These are phyloP conservation scores for Hansenula sp. DNA, from an alignment of 1,139 yeast genomes.

Conservation along the genomic window DNA sequence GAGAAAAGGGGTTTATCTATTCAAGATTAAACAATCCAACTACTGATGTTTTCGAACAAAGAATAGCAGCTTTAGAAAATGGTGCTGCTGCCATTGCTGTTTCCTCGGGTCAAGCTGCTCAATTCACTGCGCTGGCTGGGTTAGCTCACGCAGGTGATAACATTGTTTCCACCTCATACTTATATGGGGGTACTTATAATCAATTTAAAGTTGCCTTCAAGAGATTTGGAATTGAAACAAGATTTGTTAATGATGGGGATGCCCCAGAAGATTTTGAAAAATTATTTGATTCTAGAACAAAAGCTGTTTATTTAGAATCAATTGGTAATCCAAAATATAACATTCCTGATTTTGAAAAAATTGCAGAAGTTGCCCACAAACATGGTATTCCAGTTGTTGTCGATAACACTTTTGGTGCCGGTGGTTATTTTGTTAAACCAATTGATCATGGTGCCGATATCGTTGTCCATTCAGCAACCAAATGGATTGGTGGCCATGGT, in stretches of 20 bases:
- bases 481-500: slow-evolving; percentile 99
- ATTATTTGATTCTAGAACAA: slow-evolving; percentile 77
- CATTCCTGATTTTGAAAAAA: slow-evolving; percentile 83
- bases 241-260: slow-evolving; percentile 75
- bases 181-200: slow-evolving; percentile 96
- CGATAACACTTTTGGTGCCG: slow-evolving; percentile 97
- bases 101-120: slow-evolving; percentile 95
- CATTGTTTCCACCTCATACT: slow-evolving; percentile 78
- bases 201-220: slow-evolving; percentile 91
- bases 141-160: slow-evolving; percentile 89
- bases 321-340: slow-evolving; percentile 94
- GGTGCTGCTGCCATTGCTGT: slow-evolving; percentile 92
- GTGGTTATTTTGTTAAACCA: slow-evolving; percentile 86
- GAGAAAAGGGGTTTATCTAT: slow-evolving; percentile 80
- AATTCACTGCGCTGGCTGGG: slow-evolving; percentile 76
- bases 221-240: slow-evolving; percentile 78
- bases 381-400: slow-evolving; percentile 90
- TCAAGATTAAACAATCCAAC: slow-evolving; percentile 94
- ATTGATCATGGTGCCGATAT: slow-evolving; percentile 88
- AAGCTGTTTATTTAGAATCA: slow-evolving; percentile 85
- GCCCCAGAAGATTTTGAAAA: slow-evolving; percentile 66
- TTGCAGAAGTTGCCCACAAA: slow-evolving; percentile 76
- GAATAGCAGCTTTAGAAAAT: slow-evolving; percentile 89
- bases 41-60: slow-evolving; percentile 80
- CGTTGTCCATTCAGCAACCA: slow-evolving; percentile 86